Evolutionary conservation across 305 asterid species (phyloP).

Genomic region (Fraxinus greggii): DNA sequence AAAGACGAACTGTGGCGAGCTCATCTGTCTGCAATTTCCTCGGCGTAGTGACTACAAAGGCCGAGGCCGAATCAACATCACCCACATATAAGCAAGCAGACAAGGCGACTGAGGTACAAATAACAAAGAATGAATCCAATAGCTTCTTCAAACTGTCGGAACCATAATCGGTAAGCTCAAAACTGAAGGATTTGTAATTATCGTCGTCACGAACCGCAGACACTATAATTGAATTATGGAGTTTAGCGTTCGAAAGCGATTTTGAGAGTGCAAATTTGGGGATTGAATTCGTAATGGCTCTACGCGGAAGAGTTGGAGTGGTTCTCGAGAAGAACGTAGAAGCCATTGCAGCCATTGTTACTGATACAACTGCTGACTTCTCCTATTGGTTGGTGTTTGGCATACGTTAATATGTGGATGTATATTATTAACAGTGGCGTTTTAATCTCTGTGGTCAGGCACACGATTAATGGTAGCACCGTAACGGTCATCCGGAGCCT

Average conservation of each 20-base stretch:
- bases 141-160: constrained; percentile 43
- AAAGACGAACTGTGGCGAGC: constrained; percentile 89
- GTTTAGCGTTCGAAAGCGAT: constrained; percentile 23
- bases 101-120: constrained; percentile 77
- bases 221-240: constrained; percentile 29
- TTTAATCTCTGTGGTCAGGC: neutral
- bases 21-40: constrained; percentile 90
- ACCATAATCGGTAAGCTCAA: constrained; percentile 30
- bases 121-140: constrained; percentile 60
- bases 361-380: constrained; percentile 11
- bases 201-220: constrained; percentile 39
- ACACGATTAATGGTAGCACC: neutral
- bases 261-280: constrained; percentile 44
- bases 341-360: constrained; percentile 69
- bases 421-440: neutral
- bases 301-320: constrained; percentile 35
- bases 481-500: neutral
- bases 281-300: constrained; percentile 21
- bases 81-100: constrained; percentile 55
- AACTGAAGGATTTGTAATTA: constrained; percentile 7
- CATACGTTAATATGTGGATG: constrained; percentile 27
- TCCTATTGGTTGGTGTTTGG: constrained; percentile 26
- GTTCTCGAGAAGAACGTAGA: constrained; percentile 51
- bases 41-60: constrained; percentile 67
- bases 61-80: constrained; percentile 72